These are phyloP conservation scores for Paramecium pentaurelia DNA, from an alignment of 73 alveolate species.

Conservation along the genomic window DNA sequence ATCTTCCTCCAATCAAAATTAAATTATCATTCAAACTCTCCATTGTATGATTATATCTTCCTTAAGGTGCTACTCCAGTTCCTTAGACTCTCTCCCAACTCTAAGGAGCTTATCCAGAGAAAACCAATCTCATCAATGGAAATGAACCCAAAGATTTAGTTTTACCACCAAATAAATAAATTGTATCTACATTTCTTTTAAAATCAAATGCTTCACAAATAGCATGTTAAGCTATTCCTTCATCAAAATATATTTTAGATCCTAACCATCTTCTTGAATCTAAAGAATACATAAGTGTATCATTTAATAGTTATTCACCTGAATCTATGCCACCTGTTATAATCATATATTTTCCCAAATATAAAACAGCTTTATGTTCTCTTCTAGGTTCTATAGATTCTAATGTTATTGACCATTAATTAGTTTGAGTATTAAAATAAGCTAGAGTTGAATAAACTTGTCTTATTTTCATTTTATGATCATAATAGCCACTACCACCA, in stretches of 20 bases:
- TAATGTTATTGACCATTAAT: background rate
- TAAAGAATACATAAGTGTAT: constrained; percentile 13
- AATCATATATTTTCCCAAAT: background rate
- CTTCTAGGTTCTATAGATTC: constrained; percentile 38
- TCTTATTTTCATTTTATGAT: constrained; percentile 25
- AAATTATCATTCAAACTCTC: constrained; percentile 16
- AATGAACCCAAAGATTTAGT: constrained; percentile 33
- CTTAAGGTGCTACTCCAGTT: constrained; percentile 2
- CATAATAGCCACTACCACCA: constrained; percentile 39
- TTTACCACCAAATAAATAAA: constrained; percentile 30
- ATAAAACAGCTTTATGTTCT: constrained; percentile 1
- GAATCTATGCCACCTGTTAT: constrained; percentile 37
- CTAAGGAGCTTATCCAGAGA: background rate
- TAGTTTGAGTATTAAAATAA: background rate
- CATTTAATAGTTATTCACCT: constrained; percentile 14
- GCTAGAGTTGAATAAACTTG: constrained; percentile 19
- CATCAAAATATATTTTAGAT: background rate
- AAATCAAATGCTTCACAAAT: constrained; percentile 12
- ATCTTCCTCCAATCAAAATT: constrained; percentile 17
- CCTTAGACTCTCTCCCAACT: constrained; percentile 16
- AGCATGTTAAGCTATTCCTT: constrained; percentile 40
- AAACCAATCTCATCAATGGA: constrained; percentile 2
- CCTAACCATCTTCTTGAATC: constrained; percentile 31
- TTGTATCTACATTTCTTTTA: background rate
- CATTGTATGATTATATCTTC: constrained; percentile 46